Percentiles rank a stretch among this genome's conserved stretches.
Conservation (phyloP, 257 asterid species). For the Fraxinus anomala region DNA sequence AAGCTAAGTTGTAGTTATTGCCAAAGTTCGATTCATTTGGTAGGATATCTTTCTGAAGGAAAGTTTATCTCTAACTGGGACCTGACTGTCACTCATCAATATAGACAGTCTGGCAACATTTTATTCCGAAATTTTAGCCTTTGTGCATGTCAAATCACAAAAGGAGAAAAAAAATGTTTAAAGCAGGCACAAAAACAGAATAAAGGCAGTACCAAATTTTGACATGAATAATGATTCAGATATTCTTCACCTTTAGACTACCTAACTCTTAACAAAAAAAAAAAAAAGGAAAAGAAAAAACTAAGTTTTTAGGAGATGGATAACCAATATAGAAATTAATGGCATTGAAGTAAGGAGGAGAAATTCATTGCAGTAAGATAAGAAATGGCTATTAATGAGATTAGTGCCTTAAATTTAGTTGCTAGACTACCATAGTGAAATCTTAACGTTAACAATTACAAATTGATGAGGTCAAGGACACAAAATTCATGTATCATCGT, state of each 20-base stretch:
- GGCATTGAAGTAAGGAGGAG: too few species aligned
- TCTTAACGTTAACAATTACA: neutral
- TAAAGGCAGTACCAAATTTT: neutral
- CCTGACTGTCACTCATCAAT: constrained; percentile 28
- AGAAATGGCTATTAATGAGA: neutral
- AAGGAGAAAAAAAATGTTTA: constrained; percentile 27
- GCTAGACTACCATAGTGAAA: neutral
- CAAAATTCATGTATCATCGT: neutral
- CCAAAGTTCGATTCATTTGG: neutral
- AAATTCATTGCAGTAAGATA: neutral
- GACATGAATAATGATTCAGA: neutral
- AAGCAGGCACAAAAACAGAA: constrained; percentile 25
- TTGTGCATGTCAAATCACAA: constrained; percentile 32
- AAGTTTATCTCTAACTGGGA: constrained; percentile 23
- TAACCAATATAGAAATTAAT: too few species aligned
- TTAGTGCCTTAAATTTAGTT: neutral
- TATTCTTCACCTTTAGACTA: constrained; percentile 13
- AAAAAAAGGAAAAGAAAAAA: neutral
- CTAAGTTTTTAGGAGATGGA: too few species aligned
- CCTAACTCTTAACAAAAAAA: neutral
- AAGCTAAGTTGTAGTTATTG: neutral
- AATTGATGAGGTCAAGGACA: neutral
- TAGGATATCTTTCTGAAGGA: neutral
- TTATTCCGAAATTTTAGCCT: constrained; percentile 37
- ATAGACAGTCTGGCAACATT: constrained; percentile 8